Evolutionary conservation across 352 stramenopile genomes (phyloP).

Genomic region (Phytophthora kernoviae): DNA sequence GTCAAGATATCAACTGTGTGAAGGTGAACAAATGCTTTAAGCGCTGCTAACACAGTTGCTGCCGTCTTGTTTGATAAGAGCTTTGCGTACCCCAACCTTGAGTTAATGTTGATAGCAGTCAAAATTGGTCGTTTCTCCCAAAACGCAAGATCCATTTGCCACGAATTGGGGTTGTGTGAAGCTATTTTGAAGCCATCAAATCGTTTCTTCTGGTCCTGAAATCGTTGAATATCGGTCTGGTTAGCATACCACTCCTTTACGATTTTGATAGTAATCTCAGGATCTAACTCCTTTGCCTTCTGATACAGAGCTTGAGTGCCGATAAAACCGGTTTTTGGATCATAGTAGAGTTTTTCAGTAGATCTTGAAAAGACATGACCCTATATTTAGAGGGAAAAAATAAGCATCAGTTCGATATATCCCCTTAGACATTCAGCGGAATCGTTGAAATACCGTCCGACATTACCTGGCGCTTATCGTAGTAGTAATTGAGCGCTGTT

Average conservation of each 20-base stretch:
- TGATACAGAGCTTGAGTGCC: constrained; percentile 18
- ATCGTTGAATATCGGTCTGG: constrained; percentile 24
- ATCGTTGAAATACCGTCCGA: constrained; percentile 28
- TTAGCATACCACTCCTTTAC: constrained; percentile 18
- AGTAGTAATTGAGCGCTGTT: constrained; percentile 29
- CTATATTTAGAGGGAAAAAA: background rate
- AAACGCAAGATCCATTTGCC: constrained; percentile 39
- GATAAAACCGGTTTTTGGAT: constrained; percentile 26
- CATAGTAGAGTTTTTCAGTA: constrained; percentile 31
- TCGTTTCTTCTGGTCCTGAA: constrained; percentile 31
- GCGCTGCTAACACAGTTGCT: constrained; percentile 22
- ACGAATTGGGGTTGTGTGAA: constrained; percentile 1
- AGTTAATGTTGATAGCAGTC: constrained; percentile 41
- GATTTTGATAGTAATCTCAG: background rate
- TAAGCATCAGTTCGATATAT: background rate
- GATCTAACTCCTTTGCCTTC: background rate
- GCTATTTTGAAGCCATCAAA: background rate
- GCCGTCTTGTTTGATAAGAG: constrained; percentile 39
- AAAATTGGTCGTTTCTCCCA: constrained; percentile 24
- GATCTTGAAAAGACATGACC: constrained; percentile 10
- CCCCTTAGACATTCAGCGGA: constrained; percentile 24
- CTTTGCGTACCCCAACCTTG: constrained; percentile 35
- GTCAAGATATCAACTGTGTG: constrained; percentile 37
- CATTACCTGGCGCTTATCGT: constrained; percentile 34
- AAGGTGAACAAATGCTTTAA: constrained; percentile 27